Percentiles rank a stretch among this genome's conserved stretches.
These are phyloP conservation scores for Datisca glomerata DNA, from an alignment of 306 rosid genomes.

Conservation along the genomic window DNA sequence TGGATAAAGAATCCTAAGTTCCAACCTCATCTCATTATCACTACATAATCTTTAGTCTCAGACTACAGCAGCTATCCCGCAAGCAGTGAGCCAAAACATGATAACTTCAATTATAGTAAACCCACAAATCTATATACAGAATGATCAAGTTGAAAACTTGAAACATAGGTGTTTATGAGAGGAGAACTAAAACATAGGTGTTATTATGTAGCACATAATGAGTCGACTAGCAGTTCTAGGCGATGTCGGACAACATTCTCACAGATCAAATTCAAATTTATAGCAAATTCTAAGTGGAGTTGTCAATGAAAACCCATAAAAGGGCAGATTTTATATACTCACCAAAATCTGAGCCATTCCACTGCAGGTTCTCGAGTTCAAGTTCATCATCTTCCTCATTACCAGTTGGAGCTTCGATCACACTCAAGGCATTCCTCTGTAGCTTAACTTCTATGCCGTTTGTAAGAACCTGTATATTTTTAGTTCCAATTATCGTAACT, in stretches of 20 bases:
- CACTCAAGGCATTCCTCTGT: slow-evolving; percentile 91
- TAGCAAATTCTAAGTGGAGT: no score
- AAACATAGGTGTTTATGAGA: no score
- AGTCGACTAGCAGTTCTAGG: no score
- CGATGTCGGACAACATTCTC: no score
- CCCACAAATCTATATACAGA: slow-evolving; percentile 5
- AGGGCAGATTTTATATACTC: no score
- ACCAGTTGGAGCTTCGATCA: slow-evolving; percentile 86
- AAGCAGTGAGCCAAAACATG: background rate
- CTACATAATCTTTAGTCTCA: no score
- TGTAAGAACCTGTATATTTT: background rate
- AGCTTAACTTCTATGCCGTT: slow-evolving; percentile 78
- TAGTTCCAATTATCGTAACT: background rate
- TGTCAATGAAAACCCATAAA: no score
- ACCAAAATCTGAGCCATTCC: slow-evolving; percentile 94
- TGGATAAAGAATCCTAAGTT: slow-evolving; percentile 72
- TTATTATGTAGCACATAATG: no score
- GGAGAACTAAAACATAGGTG: no score
- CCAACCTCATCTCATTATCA: no score
- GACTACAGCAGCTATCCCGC: background rate
- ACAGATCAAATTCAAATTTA: no score
- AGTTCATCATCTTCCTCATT: slow-evolving; percentile 84
- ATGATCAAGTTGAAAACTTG: slow-evolving; percentile 4
- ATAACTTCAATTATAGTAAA: background rate
- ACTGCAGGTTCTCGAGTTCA: slow-evolving; percentile 58